Evolutionary conservation across 2,329 filamentous ascomycete species (phyloP).

Genomic region (Fusarium equiseti): DNA sequence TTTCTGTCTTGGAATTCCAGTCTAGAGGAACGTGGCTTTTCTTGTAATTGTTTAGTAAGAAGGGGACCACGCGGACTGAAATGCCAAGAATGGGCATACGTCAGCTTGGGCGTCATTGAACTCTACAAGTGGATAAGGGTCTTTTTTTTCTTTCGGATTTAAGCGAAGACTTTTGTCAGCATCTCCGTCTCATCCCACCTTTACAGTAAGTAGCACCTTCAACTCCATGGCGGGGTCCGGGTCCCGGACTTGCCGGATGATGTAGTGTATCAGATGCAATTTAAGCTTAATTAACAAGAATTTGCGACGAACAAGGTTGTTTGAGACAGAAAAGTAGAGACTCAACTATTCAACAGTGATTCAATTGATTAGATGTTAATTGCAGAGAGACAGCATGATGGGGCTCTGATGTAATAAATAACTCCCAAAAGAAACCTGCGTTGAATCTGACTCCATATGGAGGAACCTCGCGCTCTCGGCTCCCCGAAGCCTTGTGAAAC

Average conservation of each 20-base stretch:
- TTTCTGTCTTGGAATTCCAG: not conserved
- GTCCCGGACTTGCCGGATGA: constrained; percentile 7
- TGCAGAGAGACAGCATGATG: not conserved
- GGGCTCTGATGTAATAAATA: not conserved
- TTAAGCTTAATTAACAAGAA: constrained; percentile 24
- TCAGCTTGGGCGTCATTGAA: constrained; percentile 31
- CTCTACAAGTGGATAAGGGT: constrained; percentile 10
- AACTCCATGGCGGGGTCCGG: constrained; percentile 6
- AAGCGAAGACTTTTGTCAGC: constrained; percentile 10
- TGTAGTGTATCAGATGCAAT: not conserved
- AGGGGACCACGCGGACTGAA: constrained; percentile 3
- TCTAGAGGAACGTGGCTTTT: not conserved
- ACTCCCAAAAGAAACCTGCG: not conserved
- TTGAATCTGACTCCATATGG: not conserved
- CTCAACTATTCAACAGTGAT: fast-evolving
- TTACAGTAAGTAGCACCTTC: no score
- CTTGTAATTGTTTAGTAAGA: not conserved
- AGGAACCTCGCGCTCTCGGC: not conserved
- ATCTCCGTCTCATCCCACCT: constrained; percentile 6
- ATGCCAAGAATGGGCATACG: constrained; percentile 28
- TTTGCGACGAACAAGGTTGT: not conserved
- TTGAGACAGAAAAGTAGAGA: not conserved
- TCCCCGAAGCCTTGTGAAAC: constrained; percentile 1
- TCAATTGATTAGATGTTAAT: fast-evolving
- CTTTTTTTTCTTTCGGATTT: constrained; percentile 23